Evolutionary conservation across 768 basidiomycete genomes (phyloP).

Genomic region (Lentinula boryana): DNA sequence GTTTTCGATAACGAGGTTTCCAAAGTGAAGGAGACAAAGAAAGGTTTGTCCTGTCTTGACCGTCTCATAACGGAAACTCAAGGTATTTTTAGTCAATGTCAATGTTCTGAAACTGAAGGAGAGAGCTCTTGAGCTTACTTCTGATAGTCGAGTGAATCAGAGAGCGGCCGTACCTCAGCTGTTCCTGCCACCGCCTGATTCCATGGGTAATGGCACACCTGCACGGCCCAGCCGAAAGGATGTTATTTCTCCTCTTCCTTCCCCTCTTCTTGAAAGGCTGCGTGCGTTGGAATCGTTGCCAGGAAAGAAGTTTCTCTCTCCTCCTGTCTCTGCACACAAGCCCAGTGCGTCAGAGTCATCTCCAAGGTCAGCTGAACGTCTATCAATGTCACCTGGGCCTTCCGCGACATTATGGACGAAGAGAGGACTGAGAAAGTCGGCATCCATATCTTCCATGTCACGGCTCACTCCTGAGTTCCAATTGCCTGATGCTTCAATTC

Average conservation of each 20-base stretch:
- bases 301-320: background rate
- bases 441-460: background rate
- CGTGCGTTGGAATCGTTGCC: background rate
- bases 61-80: background rate
- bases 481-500: background rate
- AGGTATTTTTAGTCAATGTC: background rate
- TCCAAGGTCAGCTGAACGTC: background rate
- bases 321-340: background rate
- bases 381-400: background rate
- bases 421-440: background rate
- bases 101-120: background rate
- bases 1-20: background rate
- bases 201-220: background rate
- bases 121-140: background rate
- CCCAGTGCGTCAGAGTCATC: background rate
- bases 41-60: background rate
- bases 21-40: background rate
- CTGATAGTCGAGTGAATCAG: background rate
- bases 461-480: background rate
- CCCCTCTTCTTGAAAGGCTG: background rate
- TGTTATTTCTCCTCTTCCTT: background rate
- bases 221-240: background rate
- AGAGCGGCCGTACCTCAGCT: background rate
- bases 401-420: background rate
- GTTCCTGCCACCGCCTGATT: background rate